phyloP scores from a whole-genome alignment of 1,284 basidiomycete genomes.

The Irpex lacteus region DNA sequence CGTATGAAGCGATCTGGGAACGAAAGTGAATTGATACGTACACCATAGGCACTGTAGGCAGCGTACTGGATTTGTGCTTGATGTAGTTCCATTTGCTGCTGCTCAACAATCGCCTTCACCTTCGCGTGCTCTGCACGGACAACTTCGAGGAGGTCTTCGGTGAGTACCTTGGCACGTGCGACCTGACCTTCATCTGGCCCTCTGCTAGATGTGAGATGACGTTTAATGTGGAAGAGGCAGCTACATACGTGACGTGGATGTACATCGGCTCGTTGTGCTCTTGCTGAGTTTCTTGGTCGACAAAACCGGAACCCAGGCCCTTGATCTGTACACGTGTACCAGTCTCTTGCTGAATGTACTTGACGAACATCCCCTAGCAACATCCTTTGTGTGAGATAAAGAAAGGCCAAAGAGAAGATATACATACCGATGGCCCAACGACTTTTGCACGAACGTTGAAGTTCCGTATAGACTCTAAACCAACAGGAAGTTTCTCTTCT shows the following conservation, averaged over 20 bases:
- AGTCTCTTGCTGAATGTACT: conserved; percentile 97
- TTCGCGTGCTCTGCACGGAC: conserved; percentile 86
- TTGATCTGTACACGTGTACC: conserved; percentile 98
- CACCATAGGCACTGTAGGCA: conserved; percentile 61
- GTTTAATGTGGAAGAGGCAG: conserved; percentile 1
- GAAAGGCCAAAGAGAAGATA: too few species aligned
- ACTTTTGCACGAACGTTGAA: conserved; percentile 98
- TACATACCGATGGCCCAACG: conserved; percentile 83
- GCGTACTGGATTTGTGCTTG: conserved; percentile 78
- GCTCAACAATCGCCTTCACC: conserved; percentile 55
- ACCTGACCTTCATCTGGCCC: conserved; percentile 90
- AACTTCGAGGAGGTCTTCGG: conserved; percentile 86
- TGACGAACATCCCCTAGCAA: conserved; percentile 89
- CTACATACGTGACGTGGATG: conserved; percentile 84
- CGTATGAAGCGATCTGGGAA: conserved; percentile 8
- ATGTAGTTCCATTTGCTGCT: conserved; percentile 81
- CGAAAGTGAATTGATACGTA: conserved; percentile 39
- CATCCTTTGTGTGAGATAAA: background rate
- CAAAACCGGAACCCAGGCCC: conserved; percentile 91
- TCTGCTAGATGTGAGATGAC: conserved; percentile 36
- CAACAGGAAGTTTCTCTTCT: conserved; percentile 89
- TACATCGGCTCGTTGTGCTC: conserved; percentile 94
- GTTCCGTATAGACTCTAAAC: conserved; percentile 87
- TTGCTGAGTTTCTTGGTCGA: conserved; percentile 90
- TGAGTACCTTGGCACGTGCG: conserved; percentile 81